Percentiles rank a stretch among this genome's conserved stretches.
These are phyloP conservation scores for Tylopilus intermedius DNA, from an alignment of 768 basidiomycete genomes.

Conservation along the genomic window DNA sequence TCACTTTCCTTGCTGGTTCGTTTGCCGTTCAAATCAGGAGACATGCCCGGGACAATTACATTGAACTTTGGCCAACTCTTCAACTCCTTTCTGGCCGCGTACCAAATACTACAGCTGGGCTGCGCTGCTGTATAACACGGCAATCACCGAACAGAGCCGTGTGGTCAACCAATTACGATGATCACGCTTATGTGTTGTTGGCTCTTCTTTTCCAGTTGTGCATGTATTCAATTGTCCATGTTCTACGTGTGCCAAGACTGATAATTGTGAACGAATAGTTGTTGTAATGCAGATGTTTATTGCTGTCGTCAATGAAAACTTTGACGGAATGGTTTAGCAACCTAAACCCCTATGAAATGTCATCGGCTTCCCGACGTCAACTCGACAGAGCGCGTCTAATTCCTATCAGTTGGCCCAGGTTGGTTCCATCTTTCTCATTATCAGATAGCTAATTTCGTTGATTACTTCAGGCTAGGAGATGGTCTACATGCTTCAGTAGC, in stretches of 20 bases:
- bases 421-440: slow-evolving; percentile 2
- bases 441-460: slow-evolving; percentile 11
- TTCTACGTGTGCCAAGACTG: background rate
- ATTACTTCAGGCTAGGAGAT: slow-evolving; percentile 8
- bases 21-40: slow-evolving; percentile 80
- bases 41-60: slow-evolving; percentile 45
- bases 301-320: slow-evolving; percentile 95
- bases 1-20: slow-evolving; percentile 83
- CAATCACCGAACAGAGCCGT: slow-evolving; percentile 55
- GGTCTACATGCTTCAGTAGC: slow-evolving; percentile 18
- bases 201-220: slow-evolving; percentile 91
- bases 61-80: slow-evolving; percentile 81
- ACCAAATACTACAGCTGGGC: slow-evolving; percentile 55
- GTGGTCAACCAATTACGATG: slow-evolving; percentile 64
- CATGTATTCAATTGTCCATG: slow-evolving; percentile 23
- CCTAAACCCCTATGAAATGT: slow-evolving; percentile 80
- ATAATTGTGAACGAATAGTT: slow-evolving; percentile 44
- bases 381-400: slow-evolving; percentile 18
- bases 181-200: slow-evolving; percentile 71
- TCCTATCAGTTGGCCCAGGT: slow-evolving; percentile 29
- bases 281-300: slow-evolving; percentile 94
- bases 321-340: slow-evolving; percentile 72
- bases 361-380: slow-evolving; percentile 11
- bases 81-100: slow-evolving; percentile 81
- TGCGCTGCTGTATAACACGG: slow-evolving; percentile 59